phyloP scores from a whole-genome alignment of 306 rosid genomes.

The Sophora flavescens region DNA sequence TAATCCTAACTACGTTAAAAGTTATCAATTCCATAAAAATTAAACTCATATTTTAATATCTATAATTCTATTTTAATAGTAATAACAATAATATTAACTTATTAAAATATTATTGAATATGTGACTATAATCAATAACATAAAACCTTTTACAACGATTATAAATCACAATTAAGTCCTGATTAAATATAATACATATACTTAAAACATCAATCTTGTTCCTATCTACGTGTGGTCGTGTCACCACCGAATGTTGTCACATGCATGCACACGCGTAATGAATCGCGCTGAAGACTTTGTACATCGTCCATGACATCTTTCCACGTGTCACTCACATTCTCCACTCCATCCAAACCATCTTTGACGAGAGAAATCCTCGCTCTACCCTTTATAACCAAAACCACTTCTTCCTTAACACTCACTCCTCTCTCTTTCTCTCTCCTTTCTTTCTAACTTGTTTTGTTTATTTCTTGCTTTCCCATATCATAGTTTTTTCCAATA shows the following conservation, averaged over 20 bases:
- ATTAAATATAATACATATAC: too few species aligned
- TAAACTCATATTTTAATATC: too few species aligned
- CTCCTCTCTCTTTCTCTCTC: not conserved
- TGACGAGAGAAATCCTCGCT: constrained; percentile 30
- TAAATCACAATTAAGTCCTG: too few species aligned
- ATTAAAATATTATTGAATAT: too few species aligned
- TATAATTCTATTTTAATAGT: too few species aligned
- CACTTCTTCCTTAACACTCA: not conserved
- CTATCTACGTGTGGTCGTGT: not conserved
- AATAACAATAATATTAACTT: too few species aligned
- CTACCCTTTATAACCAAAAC: constrained; percentile 32
- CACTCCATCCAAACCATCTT: not conserved
- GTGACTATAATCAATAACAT: too few species aligned
- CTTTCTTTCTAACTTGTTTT: not conserved
- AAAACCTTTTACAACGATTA: too few species aligned
- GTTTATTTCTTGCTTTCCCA: not conserved
- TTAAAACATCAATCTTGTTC: not conserved
- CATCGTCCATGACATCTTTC: constrained; percentile 26
- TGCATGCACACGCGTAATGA: constrained; percentile 31
- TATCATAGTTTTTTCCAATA: not conserved
- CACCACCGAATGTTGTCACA: not conserved
- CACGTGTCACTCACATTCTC: constrained; percentile 54
- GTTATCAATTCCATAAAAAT: too few species aligned
- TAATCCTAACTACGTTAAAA: too few species aligned
- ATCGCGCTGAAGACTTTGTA: not conserved